Percentiles rank a stretch among this genome's conserved stretches.
phyloP scores from a whole-genome alignment of 495 filamentous ascomycete genomes.

The Parathielavia appendiculata region DNA sequence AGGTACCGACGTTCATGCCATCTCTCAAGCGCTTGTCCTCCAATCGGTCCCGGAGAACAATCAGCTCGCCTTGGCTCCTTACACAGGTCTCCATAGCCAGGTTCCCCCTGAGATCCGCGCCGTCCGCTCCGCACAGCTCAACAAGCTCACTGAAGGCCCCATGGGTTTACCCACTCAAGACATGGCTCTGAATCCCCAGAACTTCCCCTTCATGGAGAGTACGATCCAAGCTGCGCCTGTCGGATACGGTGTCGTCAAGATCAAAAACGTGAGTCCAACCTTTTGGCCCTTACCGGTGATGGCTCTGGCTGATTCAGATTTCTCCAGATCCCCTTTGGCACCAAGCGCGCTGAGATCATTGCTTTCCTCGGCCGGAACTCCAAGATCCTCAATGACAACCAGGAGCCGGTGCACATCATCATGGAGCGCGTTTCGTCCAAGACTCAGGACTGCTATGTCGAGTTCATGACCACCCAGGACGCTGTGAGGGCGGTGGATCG shows the following conservation, averaged over 20 bases:
- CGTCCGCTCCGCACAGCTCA: conserved; percentile 30
- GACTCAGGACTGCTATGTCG: conserved; percentile 71
- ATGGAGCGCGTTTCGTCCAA: conserved; percentile 76
- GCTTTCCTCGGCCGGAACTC: conserved; percentile 67
- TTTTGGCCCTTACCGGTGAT: neutral
- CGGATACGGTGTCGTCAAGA: conserved; percentile 31
- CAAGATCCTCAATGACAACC: conserved; percentile 49
- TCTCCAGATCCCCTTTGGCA: conserved; percentile 62
- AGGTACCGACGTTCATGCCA: neutral
- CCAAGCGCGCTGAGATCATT: conserved; percentile 61
- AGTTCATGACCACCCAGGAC: conserved; percentile 53
- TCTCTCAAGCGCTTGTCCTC: conserved; percentile 1
- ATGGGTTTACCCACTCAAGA: conserved; percentile 29
- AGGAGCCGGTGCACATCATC: conserved; percentile 70
- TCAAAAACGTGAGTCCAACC: conserved; percentile 33
- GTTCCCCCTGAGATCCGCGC: conserved; percentile 14
- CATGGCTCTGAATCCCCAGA: conserved; percentile 28
- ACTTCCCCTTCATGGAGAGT: conserved; percentile 44
- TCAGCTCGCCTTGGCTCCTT: neutral
- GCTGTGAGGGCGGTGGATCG: conserved; percentile 51
- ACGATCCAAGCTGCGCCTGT: conserved; percentile 13
- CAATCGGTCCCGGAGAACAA: conserved; percentile 4
- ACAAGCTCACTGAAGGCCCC: conserved; percentile 22
- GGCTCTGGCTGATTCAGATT: neutral
- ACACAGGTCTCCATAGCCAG: neutral